Percentiles rank a stretch among this genome's conserved stretches.
phyloP scores from a whole-genome alignment of 768 basidiomycete species.

The Collybiopsis confluens region DNA sequence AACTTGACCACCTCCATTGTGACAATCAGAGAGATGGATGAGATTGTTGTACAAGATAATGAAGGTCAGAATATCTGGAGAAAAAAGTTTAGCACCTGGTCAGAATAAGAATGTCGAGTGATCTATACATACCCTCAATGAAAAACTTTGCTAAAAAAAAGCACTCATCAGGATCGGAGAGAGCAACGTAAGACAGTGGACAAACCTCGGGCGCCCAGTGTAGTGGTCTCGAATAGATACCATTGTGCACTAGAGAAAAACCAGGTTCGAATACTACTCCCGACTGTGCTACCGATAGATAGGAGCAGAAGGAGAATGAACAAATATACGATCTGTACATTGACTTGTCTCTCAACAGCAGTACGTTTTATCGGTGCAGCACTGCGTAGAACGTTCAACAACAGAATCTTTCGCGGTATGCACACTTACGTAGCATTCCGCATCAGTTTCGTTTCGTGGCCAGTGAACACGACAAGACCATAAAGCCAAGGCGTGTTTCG shows the following conservation, averaged over 20 bases:
- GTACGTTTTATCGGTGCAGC: constrained; percentile 97
- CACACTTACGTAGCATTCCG: constrained; percentile 88
- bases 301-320: constrained; percentile 84
- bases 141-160: constrained; percentile 60
- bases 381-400: constrained; percentile 32
- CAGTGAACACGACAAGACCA: constrained; percentile 90
- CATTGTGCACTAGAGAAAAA: constrained; percentile 84
- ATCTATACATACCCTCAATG: constrained; percentile 71
- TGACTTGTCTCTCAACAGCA: constrained; percentile 93
- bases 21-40: constrained; percentile 98
- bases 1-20: constrained; percentile 99
- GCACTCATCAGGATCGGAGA: constrained; percentile 6
- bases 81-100: constrained; percentile 11
- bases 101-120: background rate
- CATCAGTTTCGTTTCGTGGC: constrained; percentile 98
- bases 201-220: constrained; percentile 63
- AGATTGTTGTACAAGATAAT: constrained; percentile 99
- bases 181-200: background rate
- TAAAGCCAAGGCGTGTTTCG: constrained; percentile 97
- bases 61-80: constrained; percentile 90
- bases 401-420: background rate
- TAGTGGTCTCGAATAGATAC: constrained; percentile 73
- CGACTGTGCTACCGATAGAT: constrained; percentile 88
- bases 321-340: constrained; percentile 92
- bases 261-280: constrained; percentile 89